Evolutionary conservation across 345 rosid genomes (phyloP).

Genomic region (Erucastrum elatum): DNA sequence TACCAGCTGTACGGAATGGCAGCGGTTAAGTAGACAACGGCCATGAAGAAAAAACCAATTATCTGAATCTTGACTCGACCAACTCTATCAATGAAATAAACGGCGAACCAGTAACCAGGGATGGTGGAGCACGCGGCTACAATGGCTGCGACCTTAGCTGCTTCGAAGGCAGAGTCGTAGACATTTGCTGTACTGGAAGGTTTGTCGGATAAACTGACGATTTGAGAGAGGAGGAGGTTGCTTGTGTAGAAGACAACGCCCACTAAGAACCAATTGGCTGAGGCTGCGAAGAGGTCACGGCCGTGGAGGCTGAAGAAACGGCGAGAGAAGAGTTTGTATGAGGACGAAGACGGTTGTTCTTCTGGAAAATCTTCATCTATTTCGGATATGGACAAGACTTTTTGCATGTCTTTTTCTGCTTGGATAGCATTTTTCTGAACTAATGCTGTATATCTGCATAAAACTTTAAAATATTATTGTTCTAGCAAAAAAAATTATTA

Average conservation of each 20-base stretch:
- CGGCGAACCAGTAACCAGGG: conserved; percentile 65
- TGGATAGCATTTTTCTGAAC: conserved; percentile 63
- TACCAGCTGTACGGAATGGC: conserved; percentile 45
- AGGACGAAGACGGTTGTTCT: conserved; percentile 21
- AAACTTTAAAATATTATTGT: background rate
- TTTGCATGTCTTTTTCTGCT: conserved; percentile 71
- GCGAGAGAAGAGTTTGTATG: conserved; percentile 52
- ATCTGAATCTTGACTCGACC: conserved; percentile 66
- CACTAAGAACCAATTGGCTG: conserved; percentile 10
- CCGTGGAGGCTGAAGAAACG: conserved; percentile 65
- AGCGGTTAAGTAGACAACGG: conserved; percentile 49
- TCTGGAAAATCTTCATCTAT: conserved; percentile 42
- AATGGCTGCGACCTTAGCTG: conserved; percentile 49
- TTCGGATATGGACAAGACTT: conserved; percentile 48
- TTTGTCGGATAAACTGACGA: conserved; percentile 32
- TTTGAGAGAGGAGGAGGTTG: conserved; percentile 63
- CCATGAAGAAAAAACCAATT: conserved; percentile 66
- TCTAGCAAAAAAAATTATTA: too few relatives aligned
- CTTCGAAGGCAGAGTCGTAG: conserved; percentile 45
- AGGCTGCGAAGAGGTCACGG: conserved; percentile 61
- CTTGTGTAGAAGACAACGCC: conserved; percentile 65
- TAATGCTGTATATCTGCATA: conserved; percentile 65
- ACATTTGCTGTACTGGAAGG: background rate
- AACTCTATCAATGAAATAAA: conserved; percentile 30
- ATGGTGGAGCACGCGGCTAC: conserved; percentile 56